A percentile compares a stretch with the other conserved stretches of the same genome.
These are phyloP conservation scores for Jatropha curcas DNA, from an alignment of 345 rosid genomes.

Conservation along the genomic window DNA sequence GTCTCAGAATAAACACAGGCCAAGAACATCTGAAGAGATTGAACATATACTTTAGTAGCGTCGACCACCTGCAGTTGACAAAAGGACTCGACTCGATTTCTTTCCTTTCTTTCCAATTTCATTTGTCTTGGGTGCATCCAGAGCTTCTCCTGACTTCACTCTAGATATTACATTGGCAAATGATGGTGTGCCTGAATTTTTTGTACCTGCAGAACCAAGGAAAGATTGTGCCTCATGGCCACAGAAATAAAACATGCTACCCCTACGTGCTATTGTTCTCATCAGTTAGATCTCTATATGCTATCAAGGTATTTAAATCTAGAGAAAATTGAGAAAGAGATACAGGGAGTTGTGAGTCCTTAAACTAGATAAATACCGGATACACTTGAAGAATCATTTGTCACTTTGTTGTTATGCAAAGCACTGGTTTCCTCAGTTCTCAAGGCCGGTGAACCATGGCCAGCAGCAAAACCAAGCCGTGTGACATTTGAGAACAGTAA, in stretches of 20 bases:
- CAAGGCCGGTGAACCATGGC: constrained; percentile 79
- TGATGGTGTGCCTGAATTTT: constrained; percentile 54
- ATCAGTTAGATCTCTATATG: background rate
- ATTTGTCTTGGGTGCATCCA: constrained; percentile 40
- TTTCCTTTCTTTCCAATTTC: constrained; percentile 77
- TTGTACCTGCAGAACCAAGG: constrained; percentile 42
- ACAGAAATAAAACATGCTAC: background rate
- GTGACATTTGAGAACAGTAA: constrained; percentile 79
- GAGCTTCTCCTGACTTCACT: constrained; percentile 42
- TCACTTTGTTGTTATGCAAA: constrained; percentile 28
- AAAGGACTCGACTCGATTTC: constrained; percentile 66
- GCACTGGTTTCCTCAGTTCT: constrained; percentile 51
- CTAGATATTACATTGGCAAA: constrained; percentile 76
- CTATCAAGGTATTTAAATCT: background rate
- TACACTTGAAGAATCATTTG: constrained; percentile 46
- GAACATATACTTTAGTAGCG: constrained; percentile 48
- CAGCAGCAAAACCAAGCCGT: constrained; percentile 93
- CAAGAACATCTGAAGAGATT: background rate
- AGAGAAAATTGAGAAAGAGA: background rate
- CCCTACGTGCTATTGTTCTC: background rate
- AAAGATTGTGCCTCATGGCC: background rate
- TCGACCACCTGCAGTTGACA: constrained; percentile 82
- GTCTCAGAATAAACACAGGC: background rate
- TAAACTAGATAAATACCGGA: constrained; percentile 23
- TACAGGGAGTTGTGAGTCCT: background rate